Evolutionary conservation across 352 stramenopile species (phyloP), one percentile per base, ranked within the genome.

Genomic region (Phytopythium delawarense): DNA sequence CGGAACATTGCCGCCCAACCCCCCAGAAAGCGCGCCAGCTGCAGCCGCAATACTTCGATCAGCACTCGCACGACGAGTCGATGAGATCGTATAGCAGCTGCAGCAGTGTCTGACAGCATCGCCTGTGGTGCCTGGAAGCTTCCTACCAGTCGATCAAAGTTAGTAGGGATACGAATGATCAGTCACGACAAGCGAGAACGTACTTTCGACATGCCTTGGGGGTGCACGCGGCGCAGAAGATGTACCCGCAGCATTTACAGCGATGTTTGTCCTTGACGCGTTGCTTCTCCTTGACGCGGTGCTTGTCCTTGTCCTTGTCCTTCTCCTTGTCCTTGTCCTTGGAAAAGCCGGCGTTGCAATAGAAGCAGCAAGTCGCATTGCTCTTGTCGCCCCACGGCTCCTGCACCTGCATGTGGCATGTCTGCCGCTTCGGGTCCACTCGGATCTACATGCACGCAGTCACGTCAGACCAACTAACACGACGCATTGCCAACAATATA

Each of bases 221-320:
- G 4, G 87, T 93, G 54, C 87, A 96, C 11, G 79, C 62, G 4
- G 65, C 68, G 46, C 87, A 96, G 64, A 96, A 95, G 5, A 92
- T 69, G 64, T 92, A 94, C 55, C 84, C 87, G 44, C 87, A 96
- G 65, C 81, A 85, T 62, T 91, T 91, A 67, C 87, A 96, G 0
- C 82, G 81, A 51, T 89, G 78, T 61, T 88, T 90, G 18, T 52
- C 58, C 46, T 72, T 70, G 1, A 66, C 53, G 20, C 81, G 81
- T 48, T 88, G 77, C 64, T 89, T 40, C 35, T 40, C 35, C 35
- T 40, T 49, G 18, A 25, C 18, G 20, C 42, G 42, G 20, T 49
- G 42, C 9, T 25, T 23, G 0, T 49, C 42, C 34, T 91, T 91
- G 21, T 65, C 35, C 9, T 40, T 77, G 0, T 32, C 28, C 4